Base-by-base conservation (phyloP, 1,284 basidiomycete genomes). In the Leccinum insigne region DNA sequence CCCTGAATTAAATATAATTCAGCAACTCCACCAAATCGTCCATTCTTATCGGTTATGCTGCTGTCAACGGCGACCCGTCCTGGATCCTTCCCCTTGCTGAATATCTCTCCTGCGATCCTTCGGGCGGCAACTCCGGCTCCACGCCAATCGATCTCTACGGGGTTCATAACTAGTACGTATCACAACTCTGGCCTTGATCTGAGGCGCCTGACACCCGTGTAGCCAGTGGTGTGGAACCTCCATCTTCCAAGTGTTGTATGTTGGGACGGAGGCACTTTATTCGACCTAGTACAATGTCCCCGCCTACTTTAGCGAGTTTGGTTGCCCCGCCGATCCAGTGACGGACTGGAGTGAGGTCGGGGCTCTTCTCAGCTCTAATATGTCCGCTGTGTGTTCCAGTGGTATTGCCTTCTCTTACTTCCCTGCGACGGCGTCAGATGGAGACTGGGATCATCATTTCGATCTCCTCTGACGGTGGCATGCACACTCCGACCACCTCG, bases 221-320 rank as follows among this genome's bases (percentile, higher is more conserved):
- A 93, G 91, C 71, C 82, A 89, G 72, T 96, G 92, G 92, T 95
- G 94, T 77, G 94, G 93, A 58, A 78, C 85, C 66, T 86, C 86
- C 10, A 85, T 81, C 21, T 88, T 88, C 74, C 70, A 82, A 64
- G 77, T 70, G 14, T 84, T 86, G 40, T 93, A 92, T 75, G 79
- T 82, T 56, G 75, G 70, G 56, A 83, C 82, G 65, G 85, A 86
- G 42, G 77, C 73, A 32, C 82, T 85, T 44, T 92, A 85, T 76
- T 84, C 81, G 71, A 82, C 85, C 67, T 32, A 32, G 32, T 89
- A 91, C 76, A 93, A 93, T 63, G 86, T 96, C 26, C 86, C 88
- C 2, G 92, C 93, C 5, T 96, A 96, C 83, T 94, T 96, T 80
- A 93, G 93, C 75, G 95, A 98, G 82, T 97, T 87, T 69, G 95